Evolutionary conservation across 768 basidiomycete species (phyloP), one percentile per base, ranked within the genome.

Genomic region (Lactarius indigo): DNA sequence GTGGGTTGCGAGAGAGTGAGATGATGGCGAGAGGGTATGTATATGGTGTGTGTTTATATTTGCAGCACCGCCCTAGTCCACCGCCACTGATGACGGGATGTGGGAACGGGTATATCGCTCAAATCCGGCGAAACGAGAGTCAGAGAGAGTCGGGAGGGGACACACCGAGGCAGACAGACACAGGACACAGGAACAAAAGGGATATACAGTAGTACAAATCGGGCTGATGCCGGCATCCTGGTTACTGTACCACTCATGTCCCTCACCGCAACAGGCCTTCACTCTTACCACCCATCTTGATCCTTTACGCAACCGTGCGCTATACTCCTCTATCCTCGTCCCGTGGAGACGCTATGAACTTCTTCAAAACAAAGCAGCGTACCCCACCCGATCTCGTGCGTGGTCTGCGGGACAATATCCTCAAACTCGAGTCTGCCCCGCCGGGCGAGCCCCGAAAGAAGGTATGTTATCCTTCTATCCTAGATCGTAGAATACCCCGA

Each of bases 301-400:
- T 18, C 47, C 10, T 20, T 50, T 18, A 47, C 60, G 33, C 33
- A 54, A 30, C 30, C 44, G 54, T 42, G 52, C 59, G 17, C 64
- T 37, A 18, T n/a, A 2, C 13, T 55, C 54, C 5, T 30, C 31
- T 35, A 3, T 17, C 30, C 30, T 42, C 50, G 18, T 41, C 50
- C 30, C 3, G 8, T 8, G 26, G 33, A 8, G 41, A n/a, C 31
- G 41, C 68, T 23, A 96, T 96, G 94, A 96, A 96, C 79, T 96
- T 96, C 82, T 96, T 96, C 87, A 94, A 93, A 81, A 87, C 91
- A 26, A 96, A 93, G 76, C 88, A 85, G 54, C 83, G 92, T 74
- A 90, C 91, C 39, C 95, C 95, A 9, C 87, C 92, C 57, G 94
- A 97, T 74, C 84, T 96, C 70, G 91, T 96, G 37, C 85, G 89